Evolutionary conservation across 805 yeast species (phyloP).

Genomic region (Yamadazyma laniorum): DNA sequence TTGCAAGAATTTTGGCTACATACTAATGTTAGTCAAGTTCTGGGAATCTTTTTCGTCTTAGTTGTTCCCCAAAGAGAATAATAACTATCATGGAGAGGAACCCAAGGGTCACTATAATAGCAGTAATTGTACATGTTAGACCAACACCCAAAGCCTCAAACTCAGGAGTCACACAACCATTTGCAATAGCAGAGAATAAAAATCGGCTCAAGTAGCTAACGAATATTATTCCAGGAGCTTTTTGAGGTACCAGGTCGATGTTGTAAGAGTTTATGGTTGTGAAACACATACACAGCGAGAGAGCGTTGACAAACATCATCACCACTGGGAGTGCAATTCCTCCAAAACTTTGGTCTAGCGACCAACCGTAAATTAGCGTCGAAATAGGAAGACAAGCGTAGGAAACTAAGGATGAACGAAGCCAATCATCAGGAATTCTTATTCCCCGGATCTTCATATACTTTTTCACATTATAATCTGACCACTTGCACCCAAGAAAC

Average conservation of each 20-base stretch:
- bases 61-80: too few relatives aligned
- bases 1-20: too few relatives aligned
- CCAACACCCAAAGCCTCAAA: conserved; percentile 52
- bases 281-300: conserved; percentile 49
- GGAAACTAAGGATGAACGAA: conserved; percentile 23
- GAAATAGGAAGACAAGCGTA: conserved; percentile 43
- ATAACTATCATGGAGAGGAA: too few relatives aligned
- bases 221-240: conserved; percentile 52
- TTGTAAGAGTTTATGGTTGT: conserved; percentile 54
- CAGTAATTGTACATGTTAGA: conserved; percentile 51
- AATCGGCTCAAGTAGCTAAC: conserved; percentile 49
- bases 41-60: too few relatives aligned
- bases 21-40: too few relatives aligned
- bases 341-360: conserved; percentile 44
- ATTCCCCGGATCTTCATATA: conserved; percentile 39
- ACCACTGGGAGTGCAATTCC: conserved; percentile 54
- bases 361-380: conserved; percentile 52
- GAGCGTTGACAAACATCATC: conserved; percentile 44
- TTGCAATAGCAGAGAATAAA: conserved; percentile 47
- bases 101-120: too few relatives aligned
- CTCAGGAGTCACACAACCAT: conserved; percentile 45
- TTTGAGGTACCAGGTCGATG: conserved; percentile 52
- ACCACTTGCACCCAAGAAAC: conserved; percentile 46
- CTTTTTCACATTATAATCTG: conserved; percentile 45
- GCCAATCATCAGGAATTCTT: conserved; percentile 51